Evolutionary conservation across 306 rosid genomes (phyloP).

Genomic region (Ziziphus jujuba): DNA sequence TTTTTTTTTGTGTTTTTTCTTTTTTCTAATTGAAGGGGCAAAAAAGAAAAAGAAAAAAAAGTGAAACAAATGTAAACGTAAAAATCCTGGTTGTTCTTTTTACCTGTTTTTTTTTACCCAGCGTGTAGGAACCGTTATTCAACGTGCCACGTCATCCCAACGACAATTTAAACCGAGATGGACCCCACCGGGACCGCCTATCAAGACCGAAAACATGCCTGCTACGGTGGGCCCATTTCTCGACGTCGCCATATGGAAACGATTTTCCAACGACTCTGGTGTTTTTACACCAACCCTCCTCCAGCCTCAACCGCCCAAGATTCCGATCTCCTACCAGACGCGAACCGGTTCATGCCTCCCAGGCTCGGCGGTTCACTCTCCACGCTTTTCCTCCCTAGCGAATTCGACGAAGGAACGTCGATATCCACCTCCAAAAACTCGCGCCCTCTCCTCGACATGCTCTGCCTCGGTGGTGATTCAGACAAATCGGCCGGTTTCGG

Average conservation of each 20-base stretch:
- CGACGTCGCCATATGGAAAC: conserved; percentile 17
- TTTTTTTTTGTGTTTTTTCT: neutral
- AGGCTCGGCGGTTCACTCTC: conserved; percentile 65
- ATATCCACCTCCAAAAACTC: conserved; percentile 10
- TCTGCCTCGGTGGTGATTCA: conserved; percentile 31
- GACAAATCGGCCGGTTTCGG: neutral
- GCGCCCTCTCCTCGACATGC: conserved; percentile 14
- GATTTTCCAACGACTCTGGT: neutral
- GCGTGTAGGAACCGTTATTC: conserved; percentile 46
- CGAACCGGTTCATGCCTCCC: conserved; percentile 66
- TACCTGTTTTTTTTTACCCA: conserved; percentile 27
- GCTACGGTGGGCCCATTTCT: conserved; percentile 19
- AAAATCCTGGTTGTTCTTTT: conserved; percentile 1
- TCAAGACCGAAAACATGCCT: conserved; percentile 15
- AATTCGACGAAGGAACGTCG: conserved; percentile 39
- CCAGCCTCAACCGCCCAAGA: conserved; percentile 51
- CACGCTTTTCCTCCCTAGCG: conserved; percentile 56
- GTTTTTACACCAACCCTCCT: conserved; percentile 28
- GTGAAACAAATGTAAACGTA: conserved; percentile 10
- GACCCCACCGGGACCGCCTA: conserved; percentile 34
- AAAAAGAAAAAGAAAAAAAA: conserved; percentile 1
- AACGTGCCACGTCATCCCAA: conserved; percentile 57
- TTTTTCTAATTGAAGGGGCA: neutral
- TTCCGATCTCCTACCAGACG: conserved; percentile 76
- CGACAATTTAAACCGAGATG: conserved; percentile 14